Percentiles rank a stretch among this genome's conserved stretches.
Evolutionary conservation across 2,329 filamentous ascomycete genomes (phyloP).

Genomic region (Exophiala viscosa): DNA sequence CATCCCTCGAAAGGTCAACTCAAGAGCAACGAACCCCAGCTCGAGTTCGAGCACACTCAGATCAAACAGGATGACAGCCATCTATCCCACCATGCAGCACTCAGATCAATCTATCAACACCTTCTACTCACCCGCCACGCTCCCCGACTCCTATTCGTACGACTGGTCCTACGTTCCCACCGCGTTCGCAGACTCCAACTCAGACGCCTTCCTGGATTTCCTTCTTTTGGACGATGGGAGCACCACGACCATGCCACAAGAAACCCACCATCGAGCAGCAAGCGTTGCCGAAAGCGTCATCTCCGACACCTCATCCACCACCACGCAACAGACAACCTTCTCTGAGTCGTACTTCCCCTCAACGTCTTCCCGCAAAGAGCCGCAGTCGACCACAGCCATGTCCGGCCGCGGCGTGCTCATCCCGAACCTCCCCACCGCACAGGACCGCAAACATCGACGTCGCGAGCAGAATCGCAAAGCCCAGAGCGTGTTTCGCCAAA

Average conservation of each 20-base stretch:
- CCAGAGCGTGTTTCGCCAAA: slow-evolving; percentile 16
- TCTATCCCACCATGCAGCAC: too few species aligned
- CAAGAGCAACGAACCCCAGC: too few species aligned
- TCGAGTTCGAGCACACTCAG: too few species aligned
- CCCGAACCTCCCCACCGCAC: background rate
- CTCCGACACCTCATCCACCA: background rate
- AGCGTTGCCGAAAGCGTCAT: background rate
- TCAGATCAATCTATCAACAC: too few species aligned
- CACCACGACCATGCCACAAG: background rate
- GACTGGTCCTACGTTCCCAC: background rate
- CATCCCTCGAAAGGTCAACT: too few species aligned
- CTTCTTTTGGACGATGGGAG: background rate
- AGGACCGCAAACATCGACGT: slow-evolving; percentile 42
- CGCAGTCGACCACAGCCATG: background rate
- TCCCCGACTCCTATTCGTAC: background rate
- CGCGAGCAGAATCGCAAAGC: slow-evolving; percentile 44
- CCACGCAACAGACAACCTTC: background rate
- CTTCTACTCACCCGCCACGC: too few species aligned
- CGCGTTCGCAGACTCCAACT: background rate
- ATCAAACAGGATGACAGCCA: too few species aligned
- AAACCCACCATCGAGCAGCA: background rate
- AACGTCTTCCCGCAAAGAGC: too few species aligned
- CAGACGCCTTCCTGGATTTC: background rate
- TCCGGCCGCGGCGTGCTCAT: background rate
- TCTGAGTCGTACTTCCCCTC: background rate